These are phyloP conservation scores for Schwanniomyces occidentalis DNA, from an alignment of 805 yeast genomes.

Conservation along the genomic window DNA sequence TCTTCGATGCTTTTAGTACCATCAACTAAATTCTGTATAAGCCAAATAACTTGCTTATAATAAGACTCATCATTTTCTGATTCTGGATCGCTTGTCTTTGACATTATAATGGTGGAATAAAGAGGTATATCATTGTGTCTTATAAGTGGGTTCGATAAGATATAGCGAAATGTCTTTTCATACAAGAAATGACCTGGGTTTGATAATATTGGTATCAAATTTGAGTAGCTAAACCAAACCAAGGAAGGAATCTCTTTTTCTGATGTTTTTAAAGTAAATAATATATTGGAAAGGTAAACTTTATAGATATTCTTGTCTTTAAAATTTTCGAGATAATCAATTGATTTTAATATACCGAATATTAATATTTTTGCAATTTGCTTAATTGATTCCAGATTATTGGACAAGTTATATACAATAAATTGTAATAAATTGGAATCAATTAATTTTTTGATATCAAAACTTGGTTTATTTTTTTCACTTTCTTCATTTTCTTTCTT, in stretches of 20 bases:
- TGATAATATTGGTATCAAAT: slow-evolving; percentile 54
- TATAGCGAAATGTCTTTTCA: slow-evolving; percentile 68
- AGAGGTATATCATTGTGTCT: slow-evolving; percentile 47
- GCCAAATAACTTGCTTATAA: slow-evolving; percentile 67
- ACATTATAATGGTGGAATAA: slow-evolving; percentile 36
- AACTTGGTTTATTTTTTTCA: slow-evolving; percentile 22
- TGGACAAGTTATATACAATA: slow-evolving; percentile 47
- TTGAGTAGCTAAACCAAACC: slow-evolving; percentile 55
- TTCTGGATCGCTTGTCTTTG: slow-evolving; percentile 22
- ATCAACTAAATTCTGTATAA: slow-evolving; percentile 47
- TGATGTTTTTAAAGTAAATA: slow-evolving; percentile 31
- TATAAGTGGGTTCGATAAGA: slow-evolving; percentile 55
- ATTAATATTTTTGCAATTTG: slow-evolving; percentile 47
- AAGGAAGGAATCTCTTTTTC: slow-evolving; percentile 40
- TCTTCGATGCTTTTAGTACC: slow-evolving; percentile 54
- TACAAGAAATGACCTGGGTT: slow-evolving; percentile 76
- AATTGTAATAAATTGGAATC: slow-evolving; percentile 58
- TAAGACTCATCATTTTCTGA: slow-evolving; percentile 47
- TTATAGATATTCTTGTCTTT: slow-evolving; percentile 59
- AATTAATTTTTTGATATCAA: slow-evolving; percentile 57
- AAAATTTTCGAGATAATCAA: slow-evolving; percentile 42
- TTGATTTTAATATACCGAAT: slow-evolving; percentile 41
- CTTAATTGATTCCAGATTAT: slow-evolving; percentile 21
- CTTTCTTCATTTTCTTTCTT: slow-evolving; percentile 27
- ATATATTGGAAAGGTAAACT: slow-evolving; percentile 50